Conservation (phyloP, 306 rosid species). For the Urtica urens region DNA sequence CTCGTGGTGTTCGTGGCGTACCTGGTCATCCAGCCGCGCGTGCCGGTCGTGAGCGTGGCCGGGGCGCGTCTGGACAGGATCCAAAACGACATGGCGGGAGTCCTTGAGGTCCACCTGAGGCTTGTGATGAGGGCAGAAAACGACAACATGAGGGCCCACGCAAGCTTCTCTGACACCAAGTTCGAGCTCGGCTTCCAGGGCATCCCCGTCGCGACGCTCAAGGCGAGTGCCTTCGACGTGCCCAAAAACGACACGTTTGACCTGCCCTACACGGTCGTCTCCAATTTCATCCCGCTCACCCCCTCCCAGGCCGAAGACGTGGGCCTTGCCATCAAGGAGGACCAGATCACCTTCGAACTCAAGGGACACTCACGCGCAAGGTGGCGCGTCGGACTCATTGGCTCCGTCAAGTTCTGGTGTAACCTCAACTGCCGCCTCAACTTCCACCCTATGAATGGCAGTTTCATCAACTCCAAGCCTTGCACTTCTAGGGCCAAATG, state of each 20-base stretch:
- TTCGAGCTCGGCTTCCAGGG: constrained; percentile 45
- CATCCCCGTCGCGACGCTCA: constrained; percentile 29
- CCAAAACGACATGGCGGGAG: constrained; percentile 30
- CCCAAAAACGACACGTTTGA: constrained; percentile 27
- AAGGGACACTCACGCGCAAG: constrained; percentile 40
- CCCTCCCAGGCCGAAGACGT: constrained; percentile 38
- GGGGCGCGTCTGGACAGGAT: constrained; percentile 41
- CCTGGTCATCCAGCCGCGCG: constrained; percentile 56
- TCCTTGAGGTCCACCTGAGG: constrained; percentile 38
- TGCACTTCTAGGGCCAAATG: constrained; percentile 60
- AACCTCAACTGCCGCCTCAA: constrained; percentile 46
- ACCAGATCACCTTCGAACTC: constrained; percentile 32
- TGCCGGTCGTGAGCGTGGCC: constrained; percentile 44
- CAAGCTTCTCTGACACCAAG: constrained; percentile 43
- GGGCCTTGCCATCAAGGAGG: constrained; percentile 32
- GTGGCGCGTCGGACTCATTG: constrained; percentile 56
- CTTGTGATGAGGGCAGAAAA: constrained; percentile 49
- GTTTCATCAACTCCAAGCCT: constrained; percentile 25
- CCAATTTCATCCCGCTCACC: constrained; percentile 39
- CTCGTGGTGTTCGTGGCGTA: constrained; percentile 44
- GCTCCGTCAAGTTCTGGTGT: constrained; percentile 47
- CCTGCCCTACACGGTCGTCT: constrained; percentile 32
- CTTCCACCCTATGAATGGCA: constrained; percentile 50
- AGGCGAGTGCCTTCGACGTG: constrained; percentile 36
- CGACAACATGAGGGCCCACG: constrained; percentile 58